Conservation (phyloP, 1,284 basidiomycete species). For the Cystobasidium slooffiae region DNA sequence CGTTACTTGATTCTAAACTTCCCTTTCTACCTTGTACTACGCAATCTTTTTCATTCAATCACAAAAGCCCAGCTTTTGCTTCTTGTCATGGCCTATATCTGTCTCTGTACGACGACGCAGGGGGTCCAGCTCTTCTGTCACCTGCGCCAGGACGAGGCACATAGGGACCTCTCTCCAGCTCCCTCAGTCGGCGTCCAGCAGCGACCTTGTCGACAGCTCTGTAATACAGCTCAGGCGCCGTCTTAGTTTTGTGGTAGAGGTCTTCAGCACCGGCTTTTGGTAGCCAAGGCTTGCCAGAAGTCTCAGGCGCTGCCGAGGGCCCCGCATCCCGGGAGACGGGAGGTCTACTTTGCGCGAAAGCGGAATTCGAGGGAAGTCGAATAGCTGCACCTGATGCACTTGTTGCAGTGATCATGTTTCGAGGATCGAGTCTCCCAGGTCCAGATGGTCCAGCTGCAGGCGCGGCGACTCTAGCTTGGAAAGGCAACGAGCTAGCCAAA, state of each 20-base stretch:
- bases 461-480: slow-evolving; percentile 14
- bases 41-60: neutral
- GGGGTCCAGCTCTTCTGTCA: neutral
- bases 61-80: neutral
- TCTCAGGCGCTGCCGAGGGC: neutral
- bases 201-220: slow-evolving; percentile 34
- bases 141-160: neutral
- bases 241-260: slow-evolving; percentile 19
- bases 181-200: slow-evolving; percentile 34
- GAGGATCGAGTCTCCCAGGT: slow-evolving; percentile 9
- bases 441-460: neutral
- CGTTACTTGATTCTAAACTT: neutral
- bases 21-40: neutral
- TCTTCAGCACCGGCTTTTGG: slow-evolving; percentile 15
- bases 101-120: slow-evolving; percentile 4
- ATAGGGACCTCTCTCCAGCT: slow-evolving; percentile 18
- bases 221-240: slow-evolving; percentile 20
- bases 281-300: slow-evolving; percentile 15
- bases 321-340: neutral
- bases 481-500: slow-evolving; percentile 40
- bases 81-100: slow-evolving; percentile 22
- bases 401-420: slow-evolving; percentile 17
- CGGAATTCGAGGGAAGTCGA: slow-evolving; percentile 25
- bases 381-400: slow-evolving; percentile 21
- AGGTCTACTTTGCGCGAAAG: slow-evolving; percentile 28